phyloP scores from a whole-genome alignment of 106 monocot genomes.

The Dactylorhiza incarnata region DNA sequence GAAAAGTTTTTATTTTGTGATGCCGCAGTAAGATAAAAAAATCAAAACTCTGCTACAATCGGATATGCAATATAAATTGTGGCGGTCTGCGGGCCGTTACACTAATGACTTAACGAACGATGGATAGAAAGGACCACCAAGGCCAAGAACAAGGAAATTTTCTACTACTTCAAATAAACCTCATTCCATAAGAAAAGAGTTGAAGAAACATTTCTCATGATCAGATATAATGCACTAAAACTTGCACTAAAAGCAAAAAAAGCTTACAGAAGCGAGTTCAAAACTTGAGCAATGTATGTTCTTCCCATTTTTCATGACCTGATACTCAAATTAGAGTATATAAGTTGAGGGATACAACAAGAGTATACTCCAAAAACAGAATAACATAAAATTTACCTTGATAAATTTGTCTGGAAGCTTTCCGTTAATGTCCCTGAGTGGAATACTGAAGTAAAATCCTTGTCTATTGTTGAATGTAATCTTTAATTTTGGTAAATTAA shows the following conservation, averaged over 20 bases:
- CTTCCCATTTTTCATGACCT: slow-evolving; percentile 94
- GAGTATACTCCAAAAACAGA: not conserved
- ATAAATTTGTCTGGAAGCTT: slow-evolving; percentile 88
- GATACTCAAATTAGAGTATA: not conserved
- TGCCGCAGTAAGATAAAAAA: no score
- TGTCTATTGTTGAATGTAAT: slow-evolving; percentile 79
- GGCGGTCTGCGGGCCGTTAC: no score
- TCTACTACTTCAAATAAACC: no score
- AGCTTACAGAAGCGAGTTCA: slow-evolving; percentile 95
- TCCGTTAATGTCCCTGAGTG: slow-evolving; percentile 73
- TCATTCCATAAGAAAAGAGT: not conserved
- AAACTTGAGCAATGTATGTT: slow-evolving; percentile 86
- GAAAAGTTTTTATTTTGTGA: no score
- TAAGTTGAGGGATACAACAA: not conserved
- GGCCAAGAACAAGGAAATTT: no score
- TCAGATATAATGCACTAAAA: not conserved
- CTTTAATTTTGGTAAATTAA: slow-evolving; percentile 81
- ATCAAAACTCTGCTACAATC: no score
- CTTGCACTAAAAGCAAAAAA: not conserved
- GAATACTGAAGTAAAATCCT: slow-evolving; percentile 95
- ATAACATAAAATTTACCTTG: slow-evolving; percentile 37
- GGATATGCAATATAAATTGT: no score
- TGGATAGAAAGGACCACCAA: no score
- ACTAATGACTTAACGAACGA: no score
- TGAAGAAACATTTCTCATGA: not conserved